Evolutionary conservation across 2,329 filamentous ascomycete genomes (phyloP), one percentile per base, ranked within the genome.

Genomic region (Aspergillus proliferans): DNA sequence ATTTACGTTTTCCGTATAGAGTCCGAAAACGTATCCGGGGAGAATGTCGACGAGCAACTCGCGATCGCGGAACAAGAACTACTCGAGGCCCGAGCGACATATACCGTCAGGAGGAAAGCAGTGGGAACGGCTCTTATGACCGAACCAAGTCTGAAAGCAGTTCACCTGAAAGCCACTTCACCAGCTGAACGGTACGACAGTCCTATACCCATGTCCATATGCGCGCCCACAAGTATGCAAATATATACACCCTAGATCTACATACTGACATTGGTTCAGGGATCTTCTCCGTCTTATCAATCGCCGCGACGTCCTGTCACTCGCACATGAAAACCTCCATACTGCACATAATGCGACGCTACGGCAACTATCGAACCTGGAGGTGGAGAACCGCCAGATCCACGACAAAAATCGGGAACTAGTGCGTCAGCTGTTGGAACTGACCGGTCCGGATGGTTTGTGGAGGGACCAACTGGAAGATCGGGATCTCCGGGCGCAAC

Each of bases 111-210:
- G 54, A 85, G 85, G 64, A 82, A 82, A 52, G 83, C 87, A 19
- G 75, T 84, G 19, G 82, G 86, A 52, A 82, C 78, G 43, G 82
- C 88, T 47, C 69, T 93, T 56, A 81, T 82, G 57, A 83, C 84
- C 49, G 85, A 88, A 59, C 88, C 89, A 6, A 83, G 87, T 38
- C 73, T 94, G 49, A 88, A 87, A 61, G 85, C 88, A 6, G 82
- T 92, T 36, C 87, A 94, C 65, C 74, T 80, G 51, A 83, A 83
- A 40, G 80, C 79, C 10, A 77, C 82, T 15, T 80, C 82, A 2
- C 79, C 81, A 41, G 75, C 84, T 46, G 87, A 93, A 69, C 80
- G 82, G 87, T 88, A 76, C 48, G 66, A 50, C 30, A 10, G 10
- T 12, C 26, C 9, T 28, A 28, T 47, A 24, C 18, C 22, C 22